A percentile compares a stretch with the other conserved stretches of the same genome.
Evolutionary conservation across 441 rosid genomes (phyloP).

Genomic region (Cnidoscolus chayamansa): DNA sequence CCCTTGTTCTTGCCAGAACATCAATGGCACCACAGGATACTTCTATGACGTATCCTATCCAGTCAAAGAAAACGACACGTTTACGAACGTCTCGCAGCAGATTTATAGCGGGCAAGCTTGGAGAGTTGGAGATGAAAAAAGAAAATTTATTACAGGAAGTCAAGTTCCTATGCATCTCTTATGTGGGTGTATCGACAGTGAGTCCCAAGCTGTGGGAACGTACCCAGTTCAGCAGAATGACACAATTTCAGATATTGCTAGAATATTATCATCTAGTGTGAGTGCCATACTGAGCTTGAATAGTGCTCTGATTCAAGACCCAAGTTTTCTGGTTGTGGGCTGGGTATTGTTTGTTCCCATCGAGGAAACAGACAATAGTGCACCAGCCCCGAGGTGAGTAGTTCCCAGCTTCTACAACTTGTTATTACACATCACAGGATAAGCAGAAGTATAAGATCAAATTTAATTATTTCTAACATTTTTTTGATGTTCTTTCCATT

Average conservation of each 20-base stretch:
- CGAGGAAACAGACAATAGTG: constrained; percentile 19
- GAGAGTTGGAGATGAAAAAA: constrained; percentile 32
- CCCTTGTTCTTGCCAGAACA: constrained; percentile 41
- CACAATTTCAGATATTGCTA: constrained; percentile 34
- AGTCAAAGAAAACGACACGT: constrained; percentile 30
- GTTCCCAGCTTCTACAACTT: not conserved
- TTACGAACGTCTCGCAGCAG: constrained; percentile 29
- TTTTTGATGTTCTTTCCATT: too few species aligned
- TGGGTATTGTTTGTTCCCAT: constrained; percentile 52
- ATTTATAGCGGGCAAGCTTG: constrained; percentile 49
- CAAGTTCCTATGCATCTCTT: constrained; percentile 35
- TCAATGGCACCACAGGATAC: constrained; percentile 34
- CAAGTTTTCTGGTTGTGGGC: constrained; percentile 28
- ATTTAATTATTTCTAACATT: too few species aligned
- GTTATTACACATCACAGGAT: too few species aligned
- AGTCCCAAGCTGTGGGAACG: constrained; percentile 38
- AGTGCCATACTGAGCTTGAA: constrained; percentile 39
- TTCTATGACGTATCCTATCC: constrained; percentile 39
- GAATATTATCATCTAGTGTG: constrained; percentile 28
- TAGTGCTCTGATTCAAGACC: constrained; percentile 21
- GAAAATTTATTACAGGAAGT: constrained; percentile 13
- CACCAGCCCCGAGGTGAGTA: constrained; percentile 30
- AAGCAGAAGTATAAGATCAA: too few species aligned
- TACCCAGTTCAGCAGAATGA: constrained; percentile 54
- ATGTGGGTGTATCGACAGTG: constrained; percentile 45